Evolutionary conservation across 2,329 filamentous ascomycete species (phyloP), one percentile per base, ranked within the genome.

Genomic region (Triangularia verruculosa): DNA sequence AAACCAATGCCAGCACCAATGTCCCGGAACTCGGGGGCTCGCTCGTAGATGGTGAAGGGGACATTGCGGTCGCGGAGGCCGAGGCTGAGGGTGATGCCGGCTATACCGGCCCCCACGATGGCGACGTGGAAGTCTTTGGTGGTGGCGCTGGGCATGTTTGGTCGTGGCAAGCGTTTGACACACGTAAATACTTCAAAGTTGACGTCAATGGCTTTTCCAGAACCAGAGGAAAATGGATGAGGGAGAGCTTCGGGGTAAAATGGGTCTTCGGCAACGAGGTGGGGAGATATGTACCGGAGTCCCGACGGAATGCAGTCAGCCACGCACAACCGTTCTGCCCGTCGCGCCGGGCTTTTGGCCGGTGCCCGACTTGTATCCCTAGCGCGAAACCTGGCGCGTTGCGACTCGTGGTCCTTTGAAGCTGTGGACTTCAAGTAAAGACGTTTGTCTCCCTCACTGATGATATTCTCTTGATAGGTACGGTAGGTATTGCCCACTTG

Each of bases 1-100:
- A 83, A 80, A 2, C 79, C 82, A 25, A 85, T 80, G 7, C 82
- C 83, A 0, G 82, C 82, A 0, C 83, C 83, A 4, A 80, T 79
- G 66, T 83, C 81, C 2, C 76, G 73, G 60, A 81, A 78, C 1
- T 71, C 69, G 0, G 73, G 56, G 0, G 80, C 76, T 5, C 79
- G 77, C 68, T 85, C 82, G 67, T 82, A 84, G 2, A 84, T 62
- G 0, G 72, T 79, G 64, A 77, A 81, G 0, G 74, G 68, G 15
- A 84, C 70, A 1, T 72, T 71, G 34, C 81, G 79, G 1, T 74
- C 74, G 47, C 79, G 74, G 0, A 85, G 76, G 13, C 76, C 82
- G 0, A 83, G 73, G 0, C 80, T 80, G 0, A 84, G 75, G 15
- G 78, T 77, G 9, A 84, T 69, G 7, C 82, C 83, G 2, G 79